Evolutionary conservation across 2,329 filamentous ascomycete species (phyloP).

Genomic region (Xylaria sp.): DNA sequence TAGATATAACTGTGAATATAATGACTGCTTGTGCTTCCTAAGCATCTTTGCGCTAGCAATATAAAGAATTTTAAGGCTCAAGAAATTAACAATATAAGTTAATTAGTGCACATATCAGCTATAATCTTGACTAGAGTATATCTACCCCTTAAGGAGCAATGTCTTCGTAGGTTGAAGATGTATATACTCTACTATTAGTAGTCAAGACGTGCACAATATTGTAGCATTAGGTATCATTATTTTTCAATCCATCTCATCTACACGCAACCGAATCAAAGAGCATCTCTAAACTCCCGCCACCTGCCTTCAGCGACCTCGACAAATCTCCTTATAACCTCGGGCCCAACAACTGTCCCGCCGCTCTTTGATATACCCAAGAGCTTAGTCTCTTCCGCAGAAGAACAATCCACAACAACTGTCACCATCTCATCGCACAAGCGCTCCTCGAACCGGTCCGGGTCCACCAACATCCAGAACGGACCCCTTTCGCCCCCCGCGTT

Average conservation of each 20-base stretch:
- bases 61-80: background rate
- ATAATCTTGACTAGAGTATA: background rate
- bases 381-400: constrained; percentile 59
- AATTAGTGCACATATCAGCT: background rate
- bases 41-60: background rate
- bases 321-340: constrained; percentile 69
- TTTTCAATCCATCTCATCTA: constrained; percentile 27
- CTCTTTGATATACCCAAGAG: constrained; percentile 83
- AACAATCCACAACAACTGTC: constrained; percentile 81
- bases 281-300: constrained; percentile 67
- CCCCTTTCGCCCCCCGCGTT: constrained; percentile 55
- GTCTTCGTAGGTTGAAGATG: background rate
- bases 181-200: background rate
- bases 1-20: background rate
- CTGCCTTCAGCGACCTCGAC: constrained; percentile 69
- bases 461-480: constrained; percentile 79
- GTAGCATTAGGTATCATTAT: constrained; percentile 35
- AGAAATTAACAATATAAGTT: too few relatives aligned
- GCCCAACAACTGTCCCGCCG: constrained; percentile 78
- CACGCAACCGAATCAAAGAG: constrained; percentile 31
- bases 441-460: constrained; percentile 93
- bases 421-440: constrained; percentile 82
- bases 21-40: background rate
- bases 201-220: background rate
- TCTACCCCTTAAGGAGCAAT: too few relatives aligned